Evolutionary conservation across 257 asterid genomes (phyloP).

Genomic region (Forsythia viridissima): DNA sequence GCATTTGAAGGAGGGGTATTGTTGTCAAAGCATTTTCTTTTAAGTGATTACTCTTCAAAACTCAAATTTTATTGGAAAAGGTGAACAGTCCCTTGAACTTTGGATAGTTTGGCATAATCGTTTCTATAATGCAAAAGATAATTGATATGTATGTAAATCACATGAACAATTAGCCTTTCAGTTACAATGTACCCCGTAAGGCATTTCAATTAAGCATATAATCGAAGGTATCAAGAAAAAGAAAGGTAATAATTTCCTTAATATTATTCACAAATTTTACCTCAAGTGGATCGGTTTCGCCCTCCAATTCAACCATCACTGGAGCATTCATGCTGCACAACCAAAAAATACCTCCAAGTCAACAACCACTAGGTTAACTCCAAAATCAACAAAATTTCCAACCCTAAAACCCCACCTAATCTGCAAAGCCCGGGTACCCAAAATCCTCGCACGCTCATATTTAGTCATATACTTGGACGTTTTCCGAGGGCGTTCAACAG

Average conservation of each 20-base stretch:
- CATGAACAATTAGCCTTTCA: background rate
- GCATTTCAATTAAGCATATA: background rate
- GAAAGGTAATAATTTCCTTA: background rate
- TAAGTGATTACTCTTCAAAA: background rate
- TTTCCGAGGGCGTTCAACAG: constrained; percentile 70
- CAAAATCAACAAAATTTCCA: background rate
- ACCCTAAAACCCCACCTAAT: constrained; percentile 51
- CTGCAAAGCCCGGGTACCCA: constrained; percentile 93
- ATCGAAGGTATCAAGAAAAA: background rate
- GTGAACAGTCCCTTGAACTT: background rate
- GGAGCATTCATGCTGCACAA: constrained; percentile 91
- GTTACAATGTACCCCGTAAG: background rate
- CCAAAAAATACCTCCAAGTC: constrained; percentile 14
- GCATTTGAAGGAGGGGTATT: background rate
- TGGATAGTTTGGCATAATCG: background rate
- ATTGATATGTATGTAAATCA: background rate
- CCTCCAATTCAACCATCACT: constrained; percentile 96
- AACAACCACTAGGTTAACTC: background rate
- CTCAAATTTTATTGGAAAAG: too few relatives aligned
- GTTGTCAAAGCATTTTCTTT: too few relatives aligned
- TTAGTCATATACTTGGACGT: constrained; percentile 92
- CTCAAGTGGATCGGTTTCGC: constrained; percentile 94
- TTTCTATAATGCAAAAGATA: too few relatives aligned
- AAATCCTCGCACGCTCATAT: constrained; percentile 89
- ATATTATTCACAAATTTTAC: constrained; percentile 26